Evolutionary conservation across 257 asterid genomes (phyloP).

Genomic region (Fraxinus quadrangulata): DNA sequence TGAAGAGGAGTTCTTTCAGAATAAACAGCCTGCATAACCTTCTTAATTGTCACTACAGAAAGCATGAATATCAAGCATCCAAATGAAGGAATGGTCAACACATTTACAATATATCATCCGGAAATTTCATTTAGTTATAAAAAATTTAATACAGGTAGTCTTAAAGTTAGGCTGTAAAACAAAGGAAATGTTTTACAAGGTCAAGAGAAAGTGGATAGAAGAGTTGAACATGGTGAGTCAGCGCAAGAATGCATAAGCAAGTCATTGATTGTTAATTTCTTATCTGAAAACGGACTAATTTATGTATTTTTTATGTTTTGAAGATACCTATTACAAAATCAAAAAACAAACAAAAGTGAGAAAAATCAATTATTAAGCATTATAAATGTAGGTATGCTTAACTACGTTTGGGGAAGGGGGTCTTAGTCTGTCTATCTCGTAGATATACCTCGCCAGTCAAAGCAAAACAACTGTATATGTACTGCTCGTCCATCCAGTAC

Average conservation of each 20-base stretch:
- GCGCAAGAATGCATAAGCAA: neutral
- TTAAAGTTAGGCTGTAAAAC: neutral
- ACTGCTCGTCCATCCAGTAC: constrained; percentile 90
- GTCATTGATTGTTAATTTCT: neutral
- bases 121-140: neutral
- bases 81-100: no score
- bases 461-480: constrained; percentile 55
- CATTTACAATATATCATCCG: neutral
- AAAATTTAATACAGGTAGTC: neutral
- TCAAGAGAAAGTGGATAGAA: neutral
- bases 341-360: no score
- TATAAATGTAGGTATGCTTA: neutral
- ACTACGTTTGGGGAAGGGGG: neutral
- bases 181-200: neutral
- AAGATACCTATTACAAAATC: no score
- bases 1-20: neutral
- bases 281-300: neutral
- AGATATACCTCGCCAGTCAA: constrained; percentile 65
- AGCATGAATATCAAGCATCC: neutral
- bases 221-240: neutral
- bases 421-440: neutral
- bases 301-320: neutral
- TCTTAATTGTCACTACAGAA: neutral
- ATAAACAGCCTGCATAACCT: neutral
- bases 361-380: no score